A percentile compares a stretch with the other conserved stretches of the same genome.
Evolutionary conservation across 805 yeast species (phyloP).

Genomic region (Sugiyamaella smithiae): DNA sequence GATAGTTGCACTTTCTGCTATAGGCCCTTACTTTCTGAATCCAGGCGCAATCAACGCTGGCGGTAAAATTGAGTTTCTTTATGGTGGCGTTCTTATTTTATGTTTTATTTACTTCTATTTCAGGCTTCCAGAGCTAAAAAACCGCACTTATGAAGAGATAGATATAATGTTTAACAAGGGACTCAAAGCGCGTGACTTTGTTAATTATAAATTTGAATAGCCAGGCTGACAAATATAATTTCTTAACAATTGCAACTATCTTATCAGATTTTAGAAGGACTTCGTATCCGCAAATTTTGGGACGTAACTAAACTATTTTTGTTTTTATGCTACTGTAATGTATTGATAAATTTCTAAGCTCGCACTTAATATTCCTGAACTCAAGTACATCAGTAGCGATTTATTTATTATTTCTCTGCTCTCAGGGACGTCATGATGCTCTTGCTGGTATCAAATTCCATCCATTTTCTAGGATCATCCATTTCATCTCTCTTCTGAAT

Average conservation of each 20-base stretch:
- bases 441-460: background rate
- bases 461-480: background rate
- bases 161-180: constrained; percentile 43
- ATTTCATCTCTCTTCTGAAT: background rate
- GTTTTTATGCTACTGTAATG: no score
- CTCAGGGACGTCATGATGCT: no score
- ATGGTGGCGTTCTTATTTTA: constrained; percentile 38
- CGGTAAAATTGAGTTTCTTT: constrained; percentile 47
- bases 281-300: no score
- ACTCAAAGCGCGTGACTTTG: constrained; percentile 28
- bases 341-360: no score
- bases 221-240: no score
- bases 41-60: constrained; percentile 44
- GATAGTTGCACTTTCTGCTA: constrained; percentile 31
- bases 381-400: no score
- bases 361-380: no score
- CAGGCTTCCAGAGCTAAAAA: constrained; percentile 55
- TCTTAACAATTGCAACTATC: no score
- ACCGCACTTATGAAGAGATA: constrained; percentile 54
- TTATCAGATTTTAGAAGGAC: no score
- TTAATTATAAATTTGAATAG: constrained; percentile 11
- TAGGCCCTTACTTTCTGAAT: constrained; percentile 45
- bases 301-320: no score
- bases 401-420: no score
- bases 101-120: constrained; percentile 43